A percentile compares a stretch with the other conserved stretches of the same genome.
These are phyloP conservation scores for Penicillium sp. DNA, from an alignment of 2,329 filamentous ascomycete species.

Conservation along the genomic window DNA sequence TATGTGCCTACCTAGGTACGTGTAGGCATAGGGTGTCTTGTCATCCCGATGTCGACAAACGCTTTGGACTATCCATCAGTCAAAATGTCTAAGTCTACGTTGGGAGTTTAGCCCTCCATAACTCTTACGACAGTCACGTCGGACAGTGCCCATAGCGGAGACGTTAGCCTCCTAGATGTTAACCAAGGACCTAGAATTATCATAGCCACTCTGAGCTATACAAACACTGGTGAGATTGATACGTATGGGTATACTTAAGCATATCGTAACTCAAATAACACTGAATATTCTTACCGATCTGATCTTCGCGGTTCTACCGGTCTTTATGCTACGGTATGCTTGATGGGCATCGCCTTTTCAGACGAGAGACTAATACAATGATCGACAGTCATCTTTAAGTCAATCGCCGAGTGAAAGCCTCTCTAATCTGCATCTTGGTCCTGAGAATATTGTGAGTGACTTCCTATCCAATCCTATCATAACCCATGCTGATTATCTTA, in stretches of 20 bases:
- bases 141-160: constrained; percentile 5
- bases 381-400: constrained; percentile 36
- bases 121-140: constrained; percentile 1
- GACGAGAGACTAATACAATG: neutral
- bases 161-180: constrained; percentile 10
- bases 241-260: too few species aligned
- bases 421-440: constrained; percentile 39
- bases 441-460: constrained; percentile 44
- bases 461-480: neutral
- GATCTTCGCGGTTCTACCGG: constrained; percentile 41
- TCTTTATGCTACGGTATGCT: constrained; percentile 37
- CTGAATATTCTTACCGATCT: constrained; percentile 44
- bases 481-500: neutral
- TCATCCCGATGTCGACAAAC: too few species aligned
- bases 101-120: neutral
- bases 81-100: too few species aligned
- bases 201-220: constrained; percentile 40
- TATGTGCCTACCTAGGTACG: too few species aligned
- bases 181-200: constrained; percentile 12
- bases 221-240: constrained; percentile 31
- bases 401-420: constrained; percentile 35
- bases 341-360: neutral
- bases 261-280: constrained; percentile 10
- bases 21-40: too few species aligned
- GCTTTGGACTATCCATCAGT: too few species aligned